A percentile compares a stretch with the other conserved stretches of the same genome.
These are phyloP conservation scores for Pseudonitzschia pungens DNA, from an alignment of 108 stramenopile species.

Conservation along the genomic window DNA sequence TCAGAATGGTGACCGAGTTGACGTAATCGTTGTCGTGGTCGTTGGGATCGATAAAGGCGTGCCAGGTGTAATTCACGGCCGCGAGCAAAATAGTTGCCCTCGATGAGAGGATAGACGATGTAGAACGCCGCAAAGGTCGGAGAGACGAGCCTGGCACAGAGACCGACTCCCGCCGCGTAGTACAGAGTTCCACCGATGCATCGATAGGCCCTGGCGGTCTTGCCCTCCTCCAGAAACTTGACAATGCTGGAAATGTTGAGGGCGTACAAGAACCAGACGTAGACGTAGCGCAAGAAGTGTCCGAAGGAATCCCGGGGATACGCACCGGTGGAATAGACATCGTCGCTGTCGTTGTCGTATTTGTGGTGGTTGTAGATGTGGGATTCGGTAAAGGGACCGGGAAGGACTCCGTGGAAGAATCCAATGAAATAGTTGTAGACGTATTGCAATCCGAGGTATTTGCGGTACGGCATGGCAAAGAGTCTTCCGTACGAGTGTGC, in stretches of 20 bases:
- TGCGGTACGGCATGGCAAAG: neutral
- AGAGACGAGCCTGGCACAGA: neutral
- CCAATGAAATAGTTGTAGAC: conserved; percentile 30
- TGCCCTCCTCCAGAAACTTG: conserved; percentile 1
- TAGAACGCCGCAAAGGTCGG: conserved; percentile 5
- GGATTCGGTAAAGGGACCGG: conserved; percentile 17
- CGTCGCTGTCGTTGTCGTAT: conserved; percentile 22
- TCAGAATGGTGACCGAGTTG: conserved; percentile 22
- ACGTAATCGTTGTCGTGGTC: conserved; percentile 30
- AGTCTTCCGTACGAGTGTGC: conserved; percentile 15
- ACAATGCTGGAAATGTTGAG: neutral
- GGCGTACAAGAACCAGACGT: conserved; percentile 2
- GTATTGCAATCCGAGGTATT: neutral
- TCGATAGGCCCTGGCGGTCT: neutral
- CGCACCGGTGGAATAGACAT: conserved; percentile 3
- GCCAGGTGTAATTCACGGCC: conserved; percentile 35
- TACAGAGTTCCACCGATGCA: neutral
- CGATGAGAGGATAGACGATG: conserved; percentile 18
- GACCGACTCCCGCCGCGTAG: neutral
- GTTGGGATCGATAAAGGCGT: conserved; percentile 31
- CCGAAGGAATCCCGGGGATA: neutral
- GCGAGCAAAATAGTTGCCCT: conserved; percentile 25
- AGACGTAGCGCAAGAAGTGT: neutral
- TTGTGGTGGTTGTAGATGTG: conserved; percentile 35
- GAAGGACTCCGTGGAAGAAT: conserved; percentile 29